phyloP scores from a whole-genome alignment of 306 rosid genomes.

The Clitoria ternatea region DNA sequence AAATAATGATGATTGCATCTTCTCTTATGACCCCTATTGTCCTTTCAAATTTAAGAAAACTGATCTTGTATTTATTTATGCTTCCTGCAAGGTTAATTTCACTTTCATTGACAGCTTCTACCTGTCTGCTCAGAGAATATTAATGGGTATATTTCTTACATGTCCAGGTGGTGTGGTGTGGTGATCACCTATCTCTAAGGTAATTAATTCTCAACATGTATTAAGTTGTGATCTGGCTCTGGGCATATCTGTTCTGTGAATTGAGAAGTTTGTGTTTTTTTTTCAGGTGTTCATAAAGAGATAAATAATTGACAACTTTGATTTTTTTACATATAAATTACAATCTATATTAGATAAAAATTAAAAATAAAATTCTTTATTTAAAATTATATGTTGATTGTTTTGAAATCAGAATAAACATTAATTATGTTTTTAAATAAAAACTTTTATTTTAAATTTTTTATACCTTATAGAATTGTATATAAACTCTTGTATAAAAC shows the following conservation, averaged over 20 bases:
- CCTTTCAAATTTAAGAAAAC: constrained; percentile 63
- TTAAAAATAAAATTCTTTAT: too few relatives aligned
- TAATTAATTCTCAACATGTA: constrained; percentile 23
- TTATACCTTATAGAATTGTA: too few relatives aligned
- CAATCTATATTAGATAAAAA: too few relatives aligned
- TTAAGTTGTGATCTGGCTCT: constrained; percentile 29
- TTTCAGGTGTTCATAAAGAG: constrained; percentile 28
- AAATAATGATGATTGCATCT: constrained; percentile 51
- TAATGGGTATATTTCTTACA: constrained; percentile 45
- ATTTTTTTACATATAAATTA: not conserved
- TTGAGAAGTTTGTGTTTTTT: not conserved
- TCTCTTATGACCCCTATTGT: constrained; percentile 44
- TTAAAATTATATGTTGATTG: too few relatives aligned
- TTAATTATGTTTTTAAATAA: too few relatives aligned
- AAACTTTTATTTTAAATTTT: too few relatives aligned
- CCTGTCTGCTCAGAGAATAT: constrained; percentile 74
- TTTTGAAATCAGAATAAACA: too few relatives aligned
- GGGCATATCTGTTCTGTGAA: not conserved
- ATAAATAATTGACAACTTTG: not conserved
- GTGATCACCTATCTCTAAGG: constrained; percentile 35
- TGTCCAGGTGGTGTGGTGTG: constrained; percentile 62
- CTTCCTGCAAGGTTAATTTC: constrained; percentile 40
- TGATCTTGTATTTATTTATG: constrained; percentile 38
- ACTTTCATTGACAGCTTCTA: constrained; percentile 70
- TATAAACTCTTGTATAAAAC: too few relatives aligned